Evolutionary conservation across 306 rosid species (phyloP).

Genomic region (Alnus glutinosa): DNA sequence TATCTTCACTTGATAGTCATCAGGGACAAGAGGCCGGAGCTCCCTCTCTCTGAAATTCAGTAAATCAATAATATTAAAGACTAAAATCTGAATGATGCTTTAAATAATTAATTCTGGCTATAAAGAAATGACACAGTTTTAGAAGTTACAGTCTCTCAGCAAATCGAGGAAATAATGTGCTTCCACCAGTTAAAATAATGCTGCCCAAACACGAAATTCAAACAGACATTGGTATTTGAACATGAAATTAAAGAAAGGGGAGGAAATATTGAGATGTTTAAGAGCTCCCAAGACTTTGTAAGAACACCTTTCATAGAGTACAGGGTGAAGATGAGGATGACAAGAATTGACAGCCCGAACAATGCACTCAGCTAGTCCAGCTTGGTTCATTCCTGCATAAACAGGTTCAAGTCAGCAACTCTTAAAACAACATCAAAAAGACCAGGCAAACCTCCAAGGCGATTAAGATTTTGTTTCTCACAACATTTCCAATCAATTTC

Average conservation of each 20-base stretch:
- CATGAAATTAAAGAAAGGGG: background rate
- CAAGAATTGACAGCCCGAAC: conserved; percentile 83
- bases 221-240: background rate
- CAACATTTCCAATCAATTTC: background rate
- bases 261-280: conserved; percentile 15
- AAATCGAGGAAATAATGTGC: conserved; percentile 81
- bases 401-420: conserved; percentile 24
- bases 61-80: conserved; percentile 9
- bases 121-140: background rate
- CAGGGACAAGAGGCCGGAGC: conserved; percentile 94
- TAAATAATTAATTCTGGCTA: background rate
- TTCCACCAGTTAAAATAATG: conserved; percentile 93
- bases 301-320: conserved; percentile 75
- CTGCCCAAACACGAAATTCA: conserved; percentile 44
- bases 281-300: conserved; percentile 7
- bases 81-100: conserved; percentile 7
- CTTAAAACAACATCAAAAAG: conserved; percentile 4
- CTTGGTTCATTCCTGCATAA: conserved; percentile 88
- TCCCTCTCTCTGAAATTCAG: conserved; percentile 66
- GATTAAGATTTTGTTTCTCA: conserved; percentile 5
- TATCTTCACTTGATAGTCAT: conserved; percentile 80
- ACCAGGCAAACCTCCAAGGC: conserved; percentile 18
- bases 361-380: conserved; percentile 90
- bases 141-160: conserved; percentile 79
- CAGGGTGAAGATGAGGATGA: conserved; percentile 83